Percentiles rank a stretch among this genome's conserved stretches.
phyloP scores from a whole-genome alignment of 257 asterid species.

The Solanum pinnatisectum region DNA sequence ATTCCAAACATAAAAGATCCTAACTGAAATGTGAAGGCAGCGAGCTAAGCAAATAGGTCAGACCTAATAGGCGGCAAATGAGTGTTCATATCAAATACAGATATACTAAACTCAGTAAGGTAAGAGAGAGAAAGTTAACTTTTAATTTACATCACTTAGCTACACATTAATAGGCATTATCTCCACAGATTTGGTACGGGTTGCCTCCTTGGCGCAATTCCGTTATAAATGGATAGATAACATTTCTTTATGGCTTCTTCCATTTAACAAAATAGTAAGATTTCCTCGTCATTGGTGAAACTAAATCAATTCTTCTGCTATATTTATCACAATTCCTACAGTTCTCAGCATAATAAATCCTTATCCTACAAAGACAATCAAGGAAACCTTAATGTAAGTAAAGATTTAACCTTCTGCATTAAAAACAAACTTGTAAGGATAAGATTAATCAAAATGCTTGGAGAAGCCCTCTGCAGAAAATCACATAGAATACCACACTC shows the following conservation, averaged over 20 bases:
- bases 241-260: neutral
- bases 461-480: neutral
- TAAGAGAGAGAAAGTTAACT: neutral
- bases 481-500: neutral
- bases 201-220: neutral
- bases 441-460: neutral
- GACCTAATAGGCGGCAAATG: neutral
- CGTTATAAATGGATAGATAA: neutral
- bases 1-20: neutral
- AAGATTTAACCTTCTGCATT: neutral
- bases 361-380: neutral
- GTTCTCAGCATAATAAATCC: neutral
- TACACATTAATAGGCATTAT: neutral
- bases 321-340: neutral
- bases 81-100: neutral
- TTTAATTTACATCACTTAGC: neutral
- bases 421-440: neutral
- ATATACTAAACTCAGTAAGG: neutral
- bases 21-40: neutral
- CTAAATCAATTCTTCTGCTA: neutral
- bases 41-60: neutral
- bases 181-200: neutral
- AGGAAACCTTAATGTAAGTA: neutral
- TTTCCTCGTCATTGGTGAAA: neutral
- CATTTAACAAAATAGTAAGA: neutral